Conservation (phyloP, 352 stramenopile genomes). For the Globisporangium middletonii region DNA sequence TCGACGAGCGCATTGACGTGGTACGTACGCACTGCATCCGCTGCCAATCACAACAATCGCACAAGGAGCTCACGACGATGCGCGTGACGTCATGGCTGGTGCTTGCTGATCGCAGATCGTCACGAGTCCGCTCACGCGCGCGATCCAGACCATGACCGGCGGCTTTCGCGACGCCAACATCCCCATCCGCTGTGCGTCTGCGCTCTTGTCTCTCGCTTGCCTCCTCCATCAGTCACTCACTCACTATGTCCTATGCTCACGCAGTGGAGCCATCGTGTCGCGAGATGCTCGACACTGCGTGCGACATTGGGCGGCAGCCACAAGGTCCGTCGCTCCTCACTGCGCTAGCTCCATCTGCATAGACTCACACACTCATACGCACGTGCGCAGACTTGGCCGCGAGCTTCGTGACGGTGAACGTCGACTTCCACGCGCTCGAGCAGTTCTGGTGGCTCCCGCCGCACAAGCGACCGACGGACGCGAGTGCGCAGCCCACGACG, state of each 20-base stretch:
- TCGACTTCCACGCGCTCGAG: slow-evolving; percentile 44
- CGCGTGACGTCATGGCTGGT: not conserved
- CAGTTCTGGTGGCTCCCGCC: slow-evolving; percentile 61
- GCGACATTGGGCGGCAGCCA: slow-evolving; percentile 66
- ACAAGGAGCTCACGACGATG: no score
- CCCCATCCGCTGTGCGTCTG: slow-evolving; percentile 45
- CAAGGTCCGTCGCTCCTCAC: slow-evolving; percentile 15
- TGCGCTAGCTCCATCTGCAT: not conserved
- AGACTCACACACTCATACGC: not conserved
- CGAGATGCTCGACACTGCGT: slow-evolving; percentile 83
- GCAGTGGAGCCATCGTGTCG: slow-evolving; percentile 67
- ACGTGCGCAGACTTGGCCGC: slow-evolving; percentile 24
- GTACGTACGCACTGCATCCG: slow-evolving; percentile 33
- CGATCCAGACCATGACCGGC: slow-evolving; percentile 71
- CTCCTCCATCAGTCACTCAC: not conserved
- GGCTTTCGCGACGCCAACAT: slow-evolving; percentile 48
- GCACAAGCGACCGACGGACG: slow-evolving; percentile 20
- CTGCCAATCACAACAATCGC: not conserved
- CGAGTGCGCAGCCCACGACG: slow-evolving; percentile 23
- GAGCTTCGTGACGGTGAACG: slow-evolving; percentile 22
- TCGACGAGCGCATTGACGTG: slow-evolving; percentile 67
- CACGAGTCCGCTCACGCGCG: slow-evolving; percentile 74
- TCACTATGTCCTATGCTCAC: not conserved
- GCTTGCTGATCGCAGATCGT: slow-evolving; percentile 44
- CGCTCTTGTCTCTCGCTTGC: no score